These are phyloP conservation scores for Thamnidium elegans DNA, from an alignment of 192 early-diverging fungal species.

Conservation along the genomic window DNA sequence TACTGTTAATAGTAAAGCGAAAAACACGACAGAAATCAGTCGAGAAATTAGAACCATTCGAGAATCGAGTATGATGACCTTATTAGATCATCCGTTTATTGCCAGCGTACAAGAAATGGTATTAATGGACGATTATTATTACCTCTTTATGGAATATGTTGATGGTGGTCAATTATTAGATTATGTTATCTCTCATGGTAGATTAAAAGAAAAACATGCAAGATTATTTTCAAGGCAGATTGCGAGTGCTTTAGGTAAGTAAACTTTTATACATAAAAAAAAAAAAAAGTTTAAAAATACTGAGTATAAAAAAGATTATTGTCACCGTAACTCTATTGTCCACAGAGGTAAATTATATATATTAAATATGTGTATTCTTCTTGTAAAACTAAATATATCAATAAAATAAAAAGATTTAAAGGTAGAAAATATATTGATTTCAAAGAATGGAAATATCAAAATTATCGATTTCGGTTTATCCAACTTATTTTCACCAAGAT, in stretches of 20 bases:
- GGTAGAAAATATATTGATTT: conserved; percentile 96
- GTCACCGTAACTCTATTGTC: conserved; percentile 91
- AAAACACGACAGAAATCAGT: conserved; percentile 66
- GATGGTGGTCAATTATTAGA: conserved; percentile 90
- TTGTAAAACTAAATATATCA: background rate
- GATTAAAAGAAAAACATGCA: conserved; percentile 90
- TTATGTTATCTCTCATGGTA: conserved; percentile 91
- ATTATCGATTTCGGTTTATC: conserved; percentile 97
- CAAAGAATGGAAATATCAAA: conserved; percentile 85
- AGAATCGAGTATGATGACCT: conserved; percentile 86
- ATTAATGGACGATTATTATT: conserved; percentile 78
- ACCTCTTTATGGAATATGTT: conserved; percentile 91
- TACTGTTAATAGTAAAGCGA: conserved; percentile 51
- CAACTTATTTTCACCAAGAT: conserved; percentile 79
- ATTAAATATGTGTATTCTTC: too few relatives aligned
- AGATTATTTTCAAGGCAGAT: conserved; percentile 90
- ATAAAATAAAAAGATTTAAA: conserved; percentile 67
- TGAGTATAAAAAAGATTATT: conserved; percentile 70
- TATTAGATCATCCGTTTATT: conserved; percentile 91
- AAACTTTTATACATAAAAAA: background rate
- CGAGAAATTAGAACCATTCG: conserved; percentile 84
- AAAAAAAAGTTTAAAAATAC: background rate
- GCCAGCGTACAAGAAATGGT: conserved; percentile 87
- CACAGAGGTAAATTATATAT: conserved; percentile 54
- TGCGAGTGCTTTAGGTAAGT: conserved; percentile 75